Evolutionary conservation across 495 filamentous ascomycete genomes (phyloP), one percentile per base, ranked within the genome.

Genomic region (Apiosordaria backusii): DNA sequence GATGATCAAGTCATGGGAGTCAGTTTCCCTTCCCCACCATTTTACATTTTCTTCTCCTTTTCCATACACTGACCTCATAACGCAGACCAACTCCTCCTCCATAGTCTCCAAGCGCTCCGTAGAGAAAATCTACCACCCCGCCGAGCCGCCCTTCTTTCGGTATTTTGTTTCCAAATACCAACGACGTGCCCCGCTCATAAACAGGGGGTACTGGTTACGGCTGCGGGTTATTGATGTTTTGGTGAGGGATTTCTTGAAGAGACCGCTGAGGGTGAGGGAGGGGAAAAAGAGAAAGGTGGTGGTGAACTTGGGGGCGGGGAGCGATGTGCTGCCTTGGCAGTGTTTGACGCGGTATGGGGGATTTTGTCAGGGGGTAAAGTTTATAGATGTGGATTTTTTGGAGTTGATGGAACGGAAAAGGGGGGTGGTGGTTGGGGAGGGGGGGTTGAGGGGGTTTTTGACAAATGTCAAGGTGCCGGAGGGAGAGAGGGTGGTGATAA

Each of bases 51-150:
- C 24, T 35, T 35, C 57, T 52, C 26, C 21, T 2, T 10, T 35
- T 62, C 55, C 57, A 53, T 57, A 25, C 65, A 22, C 16, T 52
- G 3, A 35, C 27, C 22, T 60, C 21, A 16, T 1, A 13, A 21
- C 10, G 53, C 60, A 93, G 89, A 97, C 93, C 62, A 97, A 97
- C 73, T 92, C 87, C 74, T 92, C 89, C 76, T 93, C 89, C 70
- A 96, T 97, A 71, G 88, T 92, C 50, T 96, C 91, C 25, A 97
- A 97, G 74, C 84, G 92, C 65, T 92, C 90, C 69, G 92, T 97
- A 27, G 92, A 96, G 73, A 86, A 87, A 70, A 82, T 95, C 21
- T 97, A 97, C 77, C 88, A 88, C 69, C 76, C 84, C 10, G 1
- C 27, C 18, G 76, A 94, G 67, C 85, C 89, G 21, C 88, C 92